phyloP scores from a whole-genome alignment of 2,329 filamentous ascomycete genomes.

The Botrytis tulipae region DNA sequence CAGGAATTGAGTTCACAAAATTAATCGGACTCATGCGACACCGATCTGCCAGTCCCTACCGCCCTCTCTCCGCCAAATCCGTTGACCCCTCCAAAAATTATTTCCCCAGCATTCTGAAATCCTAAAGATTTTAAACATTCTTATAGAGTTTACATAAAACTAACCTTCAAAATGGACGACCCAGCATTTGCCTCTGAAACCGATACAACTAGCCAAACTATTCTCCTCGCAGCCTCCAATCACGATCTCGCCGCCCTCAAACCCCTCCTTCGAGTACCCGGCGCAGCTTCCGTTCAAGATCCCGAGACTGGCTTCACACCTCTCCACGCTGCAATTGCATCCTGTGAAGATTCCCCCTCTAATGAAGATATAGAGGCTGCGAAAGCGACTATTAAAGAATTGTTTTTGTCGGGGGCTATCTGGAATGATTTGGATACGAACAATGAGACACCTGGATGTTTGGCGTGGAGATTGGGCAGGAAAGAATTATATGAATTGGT shows the following conservation, averaged over 20 bases:
- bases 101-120: background rate
- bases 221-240: slow-evolving; percentile 64
- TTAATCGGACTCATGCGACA: background rate
- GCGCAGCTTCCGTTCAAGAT: slow-evolving; percentile 75
- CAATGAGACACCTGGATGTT: slow-evolving; percentile 87
- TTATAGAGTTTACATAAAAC: background rate
- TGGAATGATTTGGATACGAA: slow-evolving; percentile 93
- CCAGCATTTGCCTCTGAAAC: slow-evolving; percentile 30
- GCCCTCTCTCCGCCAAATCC: background rate
- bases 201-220: slow-evolving; percentile 48
- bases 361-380: slow-evolving; percentile 54
- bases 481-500: slow-evolving; percentile 74
- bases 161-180: slow-evolving; percentile 33
- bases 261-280: slow-evolving; percentile 37
- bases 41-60: background rate
- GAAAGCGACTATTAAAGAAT: slow-evolving; percentile 66
- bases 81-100: slow-evolving; percentile 11
- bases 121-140: background rate
- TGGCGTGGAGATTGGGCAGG: slow-evolving; percentile 70
- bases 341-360: slow-evolving; percentile 35
- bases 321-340: slow-evolving; percentile 85
- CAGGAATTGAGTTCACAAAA: background rate
- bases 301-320: slow-evolving; percentile 82
- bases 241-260: slow-evolving; percentile 47
- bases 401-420: slow-evolving; percentile 86